Base-by-base conservation (phyloP, 306 rosid species). In the Quercus dentata region DNA sequence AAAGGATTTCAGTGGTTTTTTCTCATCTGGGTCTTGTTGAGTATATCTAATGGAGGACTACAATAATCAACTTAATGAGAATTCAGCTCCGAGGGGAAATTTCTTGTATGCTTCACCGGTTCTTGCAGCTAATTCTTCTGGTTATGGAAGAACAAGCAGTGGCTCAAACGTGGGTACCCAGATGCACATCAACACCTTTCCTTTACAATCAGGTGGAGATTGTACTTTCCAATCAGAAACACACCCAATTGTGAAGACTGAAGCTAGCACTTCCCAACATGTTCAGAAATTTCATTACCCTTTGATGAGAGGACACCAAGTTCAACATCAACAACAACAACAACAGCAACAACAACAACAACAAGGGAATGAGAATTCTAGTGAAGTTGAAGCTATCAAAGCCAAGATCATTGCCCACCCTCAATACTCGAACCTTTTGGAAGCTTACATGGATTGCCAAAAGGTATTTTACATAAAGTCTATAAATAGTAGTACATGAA, bases 401-500 rank as follows among this genome's bases (percentile, higher is more conserved):
- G 97, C 97, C 3, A 93, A 93, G 90, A 96, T 96, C 87, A 76
- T 91, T 58, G 93, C 94, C 74, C 99, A 96, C 68, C 99, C 98
- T 79, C 98, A 91, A 62, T 96, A 93, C 82, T 89, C 97, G 20
- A 93, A 81, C 81, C 93, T 96, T 76, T 72, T 96, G 55, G 88
- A 91, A 74, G 99, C 99, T 80, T 96, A 89, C 89, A 93, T 96
- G 90, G 97, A 96, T 87, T 96, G 98, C 85, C 98, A 96, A 76
- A 96, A 91, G 97, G 99, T 96, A 78, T 12, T 46, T 4, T 33
- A 21, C 23, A 19, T 14, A 14, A 19, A 67, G 23, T 67, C 71
- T 33, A 41, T 41, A 3, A 10, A 35, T 35, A 68, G 14, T 67
- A 67, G 52, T 33, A 67, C 46, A 33, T 67, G 46, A 19, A 68